Evolutionary conservation across 805 yeast genomes (phyloP), one percentile per base, ranked within the genome.

Genomic region (Metschnikowia continentalis): DNA sequence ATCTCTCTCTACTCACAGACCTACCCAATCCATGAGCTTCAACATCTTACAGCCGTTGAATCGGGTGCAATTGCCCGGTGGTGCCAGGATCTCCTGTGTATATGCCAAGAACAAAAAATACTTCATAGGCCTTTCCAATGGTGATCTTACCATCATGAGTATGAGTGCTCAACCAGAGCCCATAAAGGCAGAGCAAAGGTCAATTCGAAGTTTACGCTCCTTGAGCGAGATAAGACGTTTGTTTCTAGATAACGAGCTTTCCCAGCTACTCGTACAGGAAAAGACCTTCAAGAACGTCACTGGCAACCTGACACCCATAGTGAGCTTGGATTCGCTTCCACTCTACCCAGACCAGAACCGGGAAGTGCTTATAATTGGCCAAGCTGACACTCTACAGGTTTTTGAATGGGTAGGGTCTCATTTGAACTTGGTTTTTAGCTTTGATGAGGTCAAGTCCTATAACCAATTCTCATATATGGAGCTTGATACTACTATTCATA

Each of bases 21-120:
- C n/a, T n/a, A 42, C 8, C 30, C 30, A 26, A 26, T 14, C 7
- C 14, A 72, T 73, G 76, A 72, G 70, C 52, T 64, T 71, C 46
- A 72, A 72, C 49, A 63, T 73, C 32, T 57, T 73, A 51, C 66
- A 69, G 55, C 76, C 77, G 32, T 57, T 60, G 42, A 69, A 63
- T 47, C 61, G 74, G 56, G 62, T 70, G 50, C 68, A 63, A 58
- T 55, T 71, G 23, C 60, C 69, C 3, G 45, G 51, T 5, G 58
- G 46, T 42, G 47, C 46, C 32, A 62, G 56, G 50, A 59, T 68
- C 5, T 53, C 72, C 8, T 61, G 72, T 1, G 53, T 70, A 0
- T 59, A 56, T 46, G 57, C 58, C 42, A 42, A 54, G 36, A 52
- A 55, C 17, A 51, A 54, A 7, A 57, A 55, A 42, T 46, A 70